Conservation (phyloP, 305 asterid genomes). For the Ajuga reptans region DNA sequence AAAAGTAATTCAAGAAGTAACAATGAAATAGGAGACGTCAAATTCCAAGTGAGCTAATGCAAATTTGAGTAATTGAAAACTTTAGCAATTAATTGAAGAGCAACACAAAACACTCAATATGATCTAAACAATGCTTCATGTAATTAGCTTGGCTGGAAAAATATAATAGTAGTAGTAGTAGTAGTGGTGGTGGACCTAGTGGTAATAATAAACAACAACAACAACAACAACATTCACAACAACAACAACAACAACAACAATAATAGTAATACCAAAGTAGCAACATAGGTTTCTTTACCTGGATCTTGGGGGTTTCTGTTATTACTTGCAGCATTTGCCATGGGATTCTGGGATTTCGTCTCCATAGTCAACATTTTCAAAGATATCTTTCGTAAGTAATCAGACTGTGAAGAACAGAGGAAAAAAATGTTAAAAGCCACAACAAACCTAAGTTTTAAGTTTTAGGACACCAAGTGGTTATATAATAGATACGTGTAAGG, state of each 20-base stretch:
- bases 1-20: background rate
- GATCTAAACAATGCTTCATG: background rate
- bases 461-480: conserved; percentile 4
- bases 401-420: conserved; percentile 12
- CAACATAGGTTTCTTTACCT: conserved; percentile 31
- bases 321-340: conserved; percentile 40
- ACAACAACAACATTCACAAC: too few relatives aligned
- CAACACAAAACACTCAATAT: background rate
- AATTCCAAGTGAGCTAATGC: too few relatives aligned
- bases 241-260: background rate
- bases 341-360: conserved; percentile 40
- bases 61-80: too few relatives aligned
- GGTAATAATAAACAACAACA: too few relatives aligned
- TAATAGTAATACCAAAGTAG: background rate
- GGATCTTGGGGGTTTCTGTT: conserved; percentile 37
- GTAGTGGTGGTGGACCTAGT: too few relatives aligned
- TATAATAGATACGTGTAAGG: background rate
- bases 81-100: background rate
- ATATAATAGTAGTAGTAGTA: too few relatives aligned
- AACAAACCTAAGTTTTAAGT: background rate
- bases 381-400: conserved; percentile 46
- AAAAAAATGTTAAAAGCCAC: background rate
- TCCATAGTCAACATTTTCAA: conserved; percentile 57
- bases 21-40: background rate
- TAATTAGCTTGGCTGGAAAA: background rate